Evolutionary conservation across 192 early-diverging fungal species (phyloP), one percentile per base, ranked within the genome.

Genomic region (Coemansia sp.): DNA sequence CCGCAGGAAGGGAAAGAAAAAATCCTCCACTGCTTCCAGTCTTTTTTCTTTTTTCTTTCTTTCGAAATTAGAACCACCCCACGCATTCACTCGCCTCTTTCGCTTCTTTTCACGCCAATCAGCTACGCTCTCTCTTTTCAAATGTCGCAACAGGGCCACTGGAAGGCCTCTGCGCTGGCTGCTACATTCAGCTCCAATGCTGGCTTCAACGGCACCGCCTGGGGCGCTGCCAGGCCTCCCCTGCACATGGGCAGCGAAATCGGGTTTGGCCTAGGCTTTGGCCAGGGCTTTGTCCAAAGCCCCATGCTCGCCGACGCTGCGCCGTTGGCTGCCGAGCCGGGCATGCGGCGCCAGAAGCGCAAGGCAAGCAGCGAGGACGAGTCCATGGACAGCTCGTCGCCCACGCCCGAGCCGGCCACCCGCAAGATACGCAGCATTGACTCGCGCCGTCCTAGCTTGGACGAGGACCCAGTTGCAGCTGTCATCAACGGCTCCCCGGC

Each of bases 351-450:
- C 9, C 64, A 66, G 53, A 81, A 81, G 55, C 46, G 79, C 32
- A 81, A 81, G 53, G 67, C 69, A 14, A 65, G 65, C 66, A 65
- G 66, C 59, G 79, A 81, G 47, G 79, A 81, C 40, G 79, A 71
- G 51, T 49, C 58, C 48, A 81, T 81, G 79, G 65, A 53, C 29
- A 55, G 75, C 54, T 60, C 65, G 30, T 78, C 75, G 51, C 75
- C 75, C 10, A 61, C 68, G 11, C 75, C 75, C 48, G 69, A 71
- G 56, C 75, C 69, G 10, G 42, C 63, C 2, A 31, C 18, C 32
- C 60, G 68, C 60, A 70, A 56, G 44, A 54, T 62, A 40, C 64
- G 65, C 51, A 25, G 58, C 31, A 19, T 65, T 12, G 56, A 66
- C 28, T 11, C 66, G 31, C 54, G 65, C 19, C 69, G 54, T 38